Percentiles rank a stretch among this genome's conserved stretches.
Conservation (phyloP, 2,329 filamentous ascomycete genomes). For the Aureobasidium sp. region DNA sequence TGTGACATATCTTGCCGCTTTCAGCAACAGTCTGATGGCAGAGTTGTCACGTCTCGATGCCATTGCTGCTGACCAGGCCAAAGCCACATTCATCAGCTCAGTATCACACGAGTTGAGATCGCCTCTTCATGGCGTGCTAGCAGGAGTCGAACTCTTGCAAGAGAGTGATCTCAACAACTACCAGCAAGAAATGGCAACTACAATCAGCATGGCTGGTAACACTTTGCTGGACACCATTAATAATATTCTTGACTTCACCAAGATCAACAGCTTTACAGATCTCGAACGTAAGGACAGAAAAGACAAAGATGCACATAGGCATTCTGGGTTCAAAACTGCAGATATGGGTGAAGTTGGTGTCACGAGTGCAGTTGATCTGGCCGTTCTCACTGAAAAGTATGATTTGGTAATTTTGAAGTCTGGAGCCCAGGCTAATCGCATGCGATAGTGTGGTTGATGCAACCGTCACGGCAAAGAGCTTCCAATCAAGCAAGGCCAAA, state of each 20-base stretch:
- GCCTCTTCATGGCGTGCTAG: constrained; percentile 43
- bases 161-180: constrained; percentile 36
- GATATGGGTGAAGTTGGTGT: constrained; percentile 17
- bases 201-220: constrained; percentile 42
- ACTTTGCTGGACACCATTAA: constrained; percentile 45
- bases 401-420: too few relatives aligned
- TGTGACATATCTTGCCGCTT: constrained; percentile 33
- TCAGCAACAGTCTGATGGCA: constrained; percentile 34
- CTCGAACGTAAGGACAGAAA: constrained; percentile 8
- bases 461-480: constrained; percentile 17
- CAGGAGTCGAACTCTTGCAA: constrained; percentile 44
- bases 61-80: constrained; percentile 38
- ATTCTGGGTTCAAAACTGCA: constrained; percentile 10
- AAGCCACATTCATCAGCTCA: constrained; percentile 45
- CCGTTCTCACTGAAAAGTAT: constrained; percentile 22
- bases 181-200: constrained; percentile 39
- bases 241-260: constrained; percentile 38
- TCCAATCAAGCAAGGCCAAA: neutral
- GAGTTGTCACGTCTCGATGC: constrained; percentile 34
- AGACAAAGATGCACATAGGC: constrained; percentile 6
- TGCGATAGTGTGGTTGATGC: constrained; percentile 18
- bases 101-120: constrained; percentile 47
- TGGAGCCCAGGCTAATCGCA: too few relatives aligned
- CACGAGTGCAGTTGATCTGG: constrained; percentile 21
- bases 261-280: constrained; percentile 33